Evolutionary conservation across 2,329 filamentous ascomycete genomes (phyloP).

Genomic region (Lachnellula subtilissima): DNA sequence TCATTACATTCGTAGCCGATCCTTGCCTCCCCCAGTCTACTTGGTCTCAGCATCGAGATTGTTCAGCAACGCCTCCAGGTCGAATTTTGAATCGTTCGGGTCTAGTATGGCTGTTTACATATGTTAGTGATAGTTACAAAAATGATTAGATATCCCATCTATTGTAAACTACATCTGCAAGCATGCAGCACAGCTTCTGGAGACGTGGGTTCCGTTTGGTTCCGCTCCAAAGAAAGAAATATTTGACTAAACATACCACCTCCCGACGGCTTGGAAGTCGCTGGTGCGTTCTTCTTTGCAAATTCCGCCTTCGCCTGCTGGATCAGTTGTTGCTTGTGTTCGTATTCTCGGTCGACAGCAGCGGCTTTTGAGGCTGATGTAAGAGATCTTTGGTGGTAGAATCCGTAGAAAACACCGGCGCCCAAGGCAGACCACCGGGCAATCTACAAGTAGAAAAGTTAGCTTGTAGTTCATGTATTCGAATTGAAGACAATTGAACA

Average conservation of each 20-base stretch:
- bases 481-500: not conserved
- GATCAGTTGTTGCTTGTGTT: slow-evolving; percentile 89
- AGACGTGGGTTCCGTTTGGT: not conserved
- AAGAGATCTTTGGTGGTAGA: slow-evolving; percentile 86
- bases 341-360: slow-evolving; percentile 74
- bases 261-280: slow-evolving; percentile 34
- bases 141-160: not conserved
- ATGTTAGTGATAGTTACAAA: not conserved
- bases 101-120: slow-evolving; percentile 60
- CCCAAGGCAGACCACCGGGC: slow-evolving; percentile 94
- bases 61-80: slow-evolving; percentile 80
- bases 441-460: slow-evolving; percentile 55
- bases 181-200: not conserved
- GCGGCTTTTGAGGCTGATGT: slow-evolving; percentile 64
- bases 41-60: slow-evolving; percentile 47
- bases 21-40: slow-evolving; percentile 11
- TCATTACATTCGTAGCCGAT: slow-evolving; percentile 22
- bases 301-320: slow-evolving; percentile 88
- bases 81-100: slow-evolving; percentile 82
- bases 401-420: slow-evolving; percentile 89
- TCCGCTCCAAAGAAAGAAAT: not conserved
- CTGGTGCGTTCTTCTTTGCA: slow-evolving; percentile 65
- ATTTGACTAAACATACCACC: slow-evolving; percentile 30
- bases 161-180: not conserved
- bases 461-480: not conserved